Conservation (phyloP, 1,284 basidiomycete species). For the Apiotrichum domesticum region DNA sequence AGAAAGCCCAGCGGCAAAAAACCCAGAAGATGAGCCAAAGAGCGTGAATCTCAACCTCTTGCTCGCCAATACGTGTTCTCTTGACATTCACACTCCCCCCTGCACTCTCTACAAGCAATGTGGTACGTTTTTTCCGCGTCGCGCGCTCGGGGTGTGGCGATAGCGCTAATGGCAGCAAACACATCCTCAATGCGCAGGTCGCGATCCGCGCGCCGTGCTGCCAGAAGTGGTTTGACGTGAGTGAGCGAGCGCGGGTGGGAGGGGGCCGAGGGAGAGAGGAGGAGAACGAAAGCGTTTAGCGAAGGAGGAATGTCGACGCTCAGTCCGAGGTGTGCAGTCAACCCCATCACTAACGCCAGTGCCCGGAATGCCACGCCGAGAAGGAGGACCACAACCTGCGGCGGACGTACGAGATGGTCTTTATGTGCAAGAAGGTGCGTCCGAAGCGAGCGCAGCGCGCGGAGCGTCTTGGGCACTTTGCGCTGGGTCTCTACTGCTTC, state of each 20-base stretch:
- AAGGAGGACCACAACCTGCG: conserved; percentile 64
- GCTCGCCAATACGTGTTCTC: too few species aligned
- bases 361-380: conserved; percentile 89
- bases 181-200: conserved; percentile 87
- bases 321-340: too few species aligned
- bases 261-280: too few species aligned
- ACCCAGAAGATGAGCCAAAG: too few species aligned
- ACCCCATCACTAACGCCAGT: conserved; percentile 47
- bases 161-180: conserved; percentile 59
- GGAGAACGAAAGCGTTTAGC: too few species aligned
- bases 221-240: conserved; percentile 81
- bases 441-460: neutral
- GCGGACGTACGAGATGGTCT: conserved; percentile 83
- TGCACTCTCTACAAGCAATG: neutral
- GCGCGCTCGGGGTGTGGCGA: neutral
- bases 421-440: conserved; percentile 82
- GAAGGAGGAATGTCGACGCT: too few species aligned
- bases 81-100: too few species aligned
- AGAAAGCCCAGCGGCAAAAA: too few species aligned
- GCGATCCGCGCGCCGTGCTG: conserved; percentile 90
- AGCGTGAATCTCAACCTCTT: too few species aligned
- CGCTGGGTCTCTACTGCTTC: too few species aligned
- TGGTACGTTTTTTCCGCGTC: neutral
- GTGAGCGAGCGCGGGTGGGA: conserved; percentile 14
- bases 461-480: too few species aligned